phyloP scores from a whole-genome alignment of 73 alveolate species.

The Vitrella brassicaformis region DNA sequence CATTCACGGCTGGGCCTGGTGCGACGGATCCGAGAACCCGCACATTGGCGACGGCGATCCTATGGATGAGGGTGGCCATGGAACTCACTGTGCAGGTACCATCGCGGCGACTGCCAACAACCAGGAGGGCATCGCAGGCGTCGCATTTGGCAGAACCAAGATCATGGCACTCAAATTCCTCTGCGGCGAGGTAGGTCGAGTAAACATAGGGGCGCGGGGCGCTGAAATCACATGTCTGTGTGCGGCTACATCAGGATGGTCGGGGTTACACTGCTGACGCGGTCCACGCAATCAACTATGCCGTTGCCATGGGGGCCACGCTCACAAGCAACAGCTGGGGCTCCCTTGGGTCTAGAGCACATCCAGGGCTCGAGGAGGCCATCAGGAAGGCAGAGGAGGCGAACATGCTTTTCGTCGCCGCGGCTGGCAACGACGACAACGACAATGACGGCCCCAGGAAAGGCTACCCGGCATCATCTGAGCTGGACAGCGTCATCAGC shows the following conservation, averaged over 20 bases:
- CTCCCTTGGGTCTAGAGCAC: conserved; percentile 4
- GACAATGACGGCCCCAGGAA: conserved; percentile 8
- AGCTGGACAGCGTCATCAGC: conserved; percentile 23
- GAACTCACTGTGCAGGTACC: conserved; percentile 39
- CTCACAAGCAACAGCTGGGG: conserved; percentile 18
- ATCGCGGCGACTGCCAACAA: conserved; percentile 39
- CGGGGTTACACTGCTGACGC: conserved; percentile 17
- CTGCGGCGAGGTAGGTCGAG: background rate
- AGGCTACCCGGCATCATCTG: conserved; percentile 10
- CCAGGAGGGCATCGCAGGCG: conserved; percentile 19
- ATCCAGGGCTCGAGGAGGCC: conserved; percentile 25
- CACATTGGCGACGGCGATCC: background rate
- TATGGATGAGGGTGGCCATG: conserved; percentile 28
- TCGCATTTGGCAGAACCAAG: conserved; percentile 5
- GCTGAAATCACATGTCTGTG: no score
- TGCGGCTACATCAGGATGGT: background rate
- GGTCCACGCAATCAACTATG: conserved; percentile 24
- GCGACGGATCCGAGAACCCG: conserved; percentile 9
- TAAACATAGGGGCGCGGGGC: background rate
- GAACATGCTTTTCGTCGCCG: conserved; percentile 14
- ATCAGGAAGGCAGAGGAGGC: conserved; percentile 26
- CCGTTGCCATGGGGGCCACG: conserved; percentile 17
- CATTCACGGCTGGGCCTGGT: conserved; percentile 14
- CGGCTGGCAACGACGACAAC: conserved; percentile 30
- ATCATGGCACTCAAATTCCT: conserved; percentile 20